Evolutionary conservation across 2,329 filamentous ascomycete species (phyloP), one percentile per base, ranked within the genome.

Genomic region (Beauveria bassiana): DNA sequence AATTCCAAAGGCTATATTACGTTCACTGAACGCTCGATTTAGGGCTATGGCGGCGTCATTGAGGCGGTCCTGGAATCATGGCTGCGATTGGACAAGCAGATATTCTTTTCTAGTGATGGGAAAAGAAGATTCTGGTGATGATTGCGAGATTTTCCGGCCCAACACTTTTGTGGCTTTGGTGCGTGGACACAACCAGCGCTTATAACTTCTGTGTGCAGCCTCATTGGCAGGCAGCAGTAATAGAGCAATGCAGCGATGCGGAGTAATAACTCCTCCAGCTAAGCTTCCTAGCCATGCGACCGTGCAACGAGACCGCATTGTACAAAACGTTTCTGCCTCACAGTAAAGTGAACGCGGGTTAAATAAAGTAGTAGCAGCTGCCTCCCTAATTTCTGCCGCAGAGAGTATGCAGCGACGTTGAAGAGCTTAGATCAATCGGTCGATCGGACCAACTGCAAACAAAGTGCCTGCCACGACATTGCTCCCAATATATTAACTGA

Each of bases 21-120:
- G 51, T 34, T 58, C 45, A 45, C 43, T 49, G 14, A 61, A 50
- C 31, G 59, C 51, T 18, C 45, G 51, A n/a, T 60, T 40, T 5
- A 63, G 52, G 22, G 62, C 62, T 9, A 61, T 61, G 46, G 51
- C 62, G 22, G 62, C 62, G 42, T 61, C 58, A 45, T 63, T 61
- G 12, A 63, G 58, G 38, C 59, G 52, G 40, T 50, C 62, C 18
- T 53, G 53, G 53, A 46, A 46, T 59, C 62, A 63, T 61, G 34
- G 38, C 26, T 58, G 28, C 28, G 28, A 31, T 31, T 31, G 28
- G 28, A 31, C 8, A 31, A 31, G 28, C 26, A 28, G 26, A 7
- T 28, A 28, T 7, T 28, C 26, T 28, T 28, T 24, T 24, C 28
- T 31, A 9, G 8, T 8, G 28, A 31, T 31, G 28, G 9, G 28